phyloP scores from a whole-genome alignment of 768 basidiomycete species.

The Auricularia heimuer region DNA sequence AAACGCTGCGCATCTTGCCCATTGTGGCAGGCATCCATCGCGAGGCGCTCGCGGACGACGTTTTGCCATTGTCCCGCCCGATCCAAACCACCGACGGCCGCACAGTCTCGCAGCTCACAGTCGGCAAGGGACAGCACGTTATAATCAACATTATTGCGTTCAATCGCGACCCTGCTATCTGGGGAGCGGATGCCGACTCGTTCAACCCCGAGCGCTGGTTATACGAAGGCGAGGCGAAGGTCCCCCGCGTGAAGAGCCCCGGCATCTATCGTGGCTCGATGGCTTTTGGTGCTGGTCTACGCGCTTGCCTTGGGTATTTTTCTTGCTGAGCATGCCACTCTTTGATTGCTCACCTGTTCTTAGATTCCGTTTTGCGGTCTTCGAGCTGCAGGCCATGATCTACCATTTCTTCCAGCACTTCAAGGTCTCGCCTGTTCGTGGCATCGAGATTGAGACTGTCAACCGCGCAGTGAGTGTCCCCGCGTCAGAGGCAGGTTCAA shows the following conservation, averaged over 20 bases:
- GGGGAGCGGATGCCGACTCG: neutral
- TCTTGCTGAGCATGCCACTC: neutral
- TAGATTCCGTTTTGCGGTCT: neutral
- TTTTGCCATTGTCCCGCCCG: constrained; percentile 47
- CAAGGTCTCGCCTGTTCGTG: neutral
- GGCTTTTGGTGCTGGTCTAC: neutral
- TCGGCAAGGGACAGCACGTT: constrained; percentile 33
- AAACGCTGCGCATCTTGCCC: neutral
- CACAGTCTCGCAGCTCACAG: constrained; percentile 27
- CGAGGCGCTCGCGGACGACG: constrained; percentile 26
- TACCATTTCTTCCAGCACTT: neutral
- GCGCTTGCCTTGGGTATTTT: neutral
- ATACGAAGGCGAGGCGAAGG: constrained; percentile 3
- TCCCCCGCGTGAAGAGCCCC: neutral
- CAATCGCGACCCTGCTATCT: neutral
- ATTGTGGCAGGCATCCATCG: neutral
- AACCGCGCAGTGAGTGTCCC: neutral
- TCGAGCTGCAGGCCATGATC: neutral
- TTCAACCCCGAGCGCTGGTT: neutral
- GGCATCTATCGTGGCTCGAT: neutral
- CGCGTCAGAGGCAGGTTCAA: neutral
- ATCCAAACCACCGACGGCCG: constrained; percentile 34
- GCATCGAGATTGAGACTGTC: neutral
- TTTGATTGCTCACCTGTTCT: neutral
- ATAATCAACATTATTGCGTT: neutral